Conservation (phyloP, 108 stramenopile species). For the Cyclotella cryptica region DNA sequence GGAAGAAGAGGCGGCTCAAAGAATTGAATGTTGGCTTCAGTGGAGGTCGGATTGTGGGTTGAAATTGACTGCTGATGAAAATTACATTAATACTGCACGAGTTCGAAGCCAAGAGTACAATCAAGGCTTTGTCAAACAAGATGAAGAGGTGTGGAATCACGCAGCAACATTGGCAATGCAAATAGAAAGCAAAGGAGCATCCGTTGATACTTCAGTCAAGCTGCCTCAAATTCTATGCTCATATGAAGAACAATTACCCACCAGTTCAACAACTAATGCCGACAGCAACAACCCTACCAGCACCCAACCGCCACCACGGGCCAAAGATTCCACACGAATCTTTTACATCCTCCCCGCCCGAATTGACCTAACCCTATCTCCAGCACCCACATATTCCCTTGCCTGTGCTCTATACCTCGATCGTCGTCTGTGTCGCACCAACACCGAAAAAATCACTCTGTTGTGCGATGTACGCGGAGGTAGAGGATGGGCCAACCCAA, state of each 20-base stretch:
- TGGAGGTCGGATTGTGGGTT: slow-evolving; percentile 46
- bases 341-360: slow-evolving; percentile 70
- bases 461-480: slow-evolving; percentile 78
- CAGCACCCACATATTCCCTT: slow-evolving; percentile 66
- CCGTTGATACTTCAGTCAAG: background rate
- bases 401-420: slow-evolving; percentile 77
- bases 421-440: slow-evolving; percentile 51
- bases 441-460: slow-evolving; percentile 59
- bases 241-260: slow-evolving; percentile 18
- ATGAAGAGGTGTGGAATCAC: slow-evolving; percentile 37
- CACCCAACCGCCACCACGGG: slow-evolving; percentile 33
- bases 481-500: slow-evolving; percentile 75
- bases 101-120: background rate
- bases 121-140: slow-evolving; percentile 26
- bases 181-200: slow-evolving; percentile 16
- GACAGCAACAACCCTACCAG: background rate
- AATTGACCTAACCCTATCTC: slow-evolving; percentile 63
- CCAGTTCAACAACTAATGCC: background rate
- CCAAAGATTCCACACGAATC: slow-evolving; percentile 60
- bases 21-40: slow-evolving; percentile 36
- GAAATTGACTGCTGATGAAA: slow-evolving; percentile 22
- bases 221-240: slow-evolving; percentile 50
- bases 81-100: background rate
- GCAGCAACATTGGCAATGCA: slow-evolving; percentile 37
- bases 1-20: slow-evolving; percentile 35